These are phyloP conservation scores for Magnolia officinalis DNA, from an alignment of 164 flowering plant species.

Conservation along the genomic window DNA sequence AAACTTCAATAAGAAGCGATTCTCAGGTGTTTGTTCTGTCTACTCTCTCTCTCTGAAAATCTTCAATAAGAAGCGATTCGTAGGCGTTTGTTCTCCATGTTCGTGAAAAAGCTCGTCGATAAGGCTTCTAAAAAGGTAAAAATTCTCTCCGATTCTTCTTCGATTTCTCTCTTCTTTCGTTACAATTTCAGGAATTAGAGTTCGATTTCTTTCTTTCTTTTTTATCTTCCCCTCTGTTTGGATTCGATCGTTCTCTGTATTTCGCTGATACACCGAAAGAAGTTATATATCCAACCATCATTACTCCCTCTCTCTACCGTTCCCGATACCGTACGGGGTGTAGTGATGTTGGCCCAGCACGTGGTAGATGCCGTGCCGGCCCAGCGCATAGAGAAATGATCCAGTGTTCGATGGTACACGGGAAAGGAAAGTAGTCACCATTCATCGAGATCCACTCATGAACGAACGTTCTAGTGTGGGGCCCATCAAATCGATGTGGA, in stretches of 20 bases:
- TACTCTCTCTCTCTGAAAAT: neutral
- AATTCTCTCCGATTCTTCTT: neutral
- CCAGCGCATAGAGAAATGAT: neutral
- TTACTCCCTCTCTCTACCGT: neutral
- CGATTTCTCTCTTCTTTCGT: too few species aligned
- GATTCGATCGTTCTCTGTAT: neutral
- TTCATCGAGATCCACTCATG: too few species aligned
- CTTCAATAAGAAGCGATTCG: neutral
- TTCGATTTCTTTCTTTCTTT: neutral
- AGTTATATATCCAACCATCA: neutral
- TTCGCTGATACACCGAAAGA: neutral
- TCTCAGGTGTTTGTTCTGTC: neutral
- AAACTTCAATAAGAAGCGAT: neutral
- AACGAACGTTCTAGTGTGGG: too few species aligned
- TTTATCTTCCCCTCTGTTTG: neutral
- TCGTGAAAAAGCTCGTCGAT: conserved; percentile 75
- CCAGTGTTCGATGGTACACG: neutral
- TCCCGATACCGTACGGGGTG: neutral
- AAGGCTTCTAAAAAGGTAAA: conserved; percentile 62
- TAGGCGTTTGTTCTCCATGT: conserved; percentile 28
- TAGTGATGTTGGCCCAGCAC: neutral
- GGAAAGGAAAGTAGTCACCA: neutral
- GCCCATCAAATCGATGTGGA: too few species aligned
- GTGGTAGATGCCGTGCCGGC: neutral
- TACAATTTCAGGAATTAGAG: neutral